Evolutionary conservation across 192 early-diverging fungal species (phyloP).

Genomic region (Linnemannia hyalina): DNA sequence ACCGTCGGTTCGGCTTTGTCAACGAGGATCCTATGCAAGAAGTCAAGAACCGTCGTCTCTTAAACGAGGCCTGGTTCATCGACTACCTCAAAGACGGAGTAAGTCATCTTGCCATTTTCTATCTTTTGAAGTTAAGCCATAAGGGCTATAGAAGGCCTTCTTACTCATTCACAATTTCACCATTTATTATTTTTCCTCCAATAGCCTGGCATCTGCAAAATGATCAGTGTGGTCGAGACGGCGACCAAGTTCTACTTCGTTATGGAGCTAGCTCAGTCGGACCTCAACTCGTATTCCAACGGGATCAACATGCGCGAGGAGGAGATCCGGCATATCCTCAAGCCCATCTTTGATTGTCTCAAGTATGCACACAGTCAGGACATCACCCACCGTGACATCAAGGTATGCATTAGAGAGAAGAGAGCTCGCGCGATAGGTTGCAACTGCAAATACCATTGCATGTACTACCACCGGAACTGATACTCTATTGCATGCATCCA

Average conservation of each 20-base stretch:
- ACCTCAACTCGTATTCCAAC: slow-evolving; percentile 54
- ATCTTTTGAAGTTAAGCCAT: neutral
- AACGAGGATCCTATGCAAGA: slow-evolving; percentile 51
- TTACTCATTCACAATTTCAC: neutral
- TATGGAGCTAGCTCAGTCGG: slow-evolving; percentile 53
- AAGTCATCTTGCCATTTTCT: slow-evolving; percentile 3
- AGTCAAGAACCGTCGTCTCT: slow-evolving; percentile 44
- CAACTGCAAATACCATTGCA: neutral
- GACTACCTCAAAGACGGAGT: slow-evolving; percentile 53
- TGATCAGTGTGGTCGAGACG: slow-evolving; percentile 47
- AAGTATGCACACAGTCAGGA: slow-evolving; percentile 50
- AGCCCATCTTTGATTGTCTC: slow-evolving; percentile 55
- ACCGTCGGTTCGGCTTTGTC: slow-evolving; percentile 37
- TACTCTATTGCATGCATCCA: neutral
- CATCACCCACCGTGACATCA: slow-evolving; percentile 54
- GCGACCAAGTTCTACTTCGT: slow-evolving; percentile 55
- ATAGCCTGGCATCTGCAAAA: slow-evolving; percentile 54
- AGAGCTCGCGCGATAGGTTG: neutral
- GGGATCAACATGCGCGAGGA: slow-evolving; percentile 56
- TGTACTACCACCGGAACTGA: neutral
- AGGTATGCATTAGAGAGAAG: slow-evolving; percentile 19
- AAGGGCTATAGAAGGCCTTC: neutral
- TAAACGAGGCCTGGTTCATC: slow-evolving; percentile 55
- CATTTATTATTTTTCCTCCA: neutral
- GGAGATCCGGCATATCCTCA: slow-evolving; percentile 50